Evolutionary conservation across 139 green algal species (phyloP).

Genomic region (Chlorella sp.): DNA sequence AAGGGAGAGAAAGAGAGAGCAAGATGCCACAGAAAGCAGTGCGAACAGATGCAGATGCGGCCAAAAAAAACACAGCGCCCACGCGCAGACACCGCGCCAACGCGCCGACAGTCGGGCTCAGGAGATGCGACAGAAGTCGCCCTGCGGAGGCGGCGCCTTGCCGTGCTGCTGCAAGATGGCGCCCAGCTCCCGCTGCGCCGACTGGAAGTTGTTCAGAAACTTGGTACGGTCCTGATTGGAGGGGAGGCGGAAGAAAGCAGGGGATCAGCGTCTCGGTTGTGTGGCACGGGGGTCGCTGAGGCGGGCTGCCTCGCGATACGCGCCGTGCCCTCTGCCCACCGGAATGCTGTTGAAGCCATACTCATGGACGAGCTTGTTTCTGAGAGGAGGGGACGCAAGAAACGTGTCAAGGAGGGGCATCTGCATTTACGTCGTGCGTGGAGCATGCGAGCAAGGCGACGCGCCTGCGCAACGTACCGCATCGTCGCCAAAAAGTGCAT

Average conservation of each 20-base stretch:
- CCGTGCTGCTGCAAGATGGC: constrained; percentile 1
- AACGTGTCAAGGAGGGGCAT: no score
- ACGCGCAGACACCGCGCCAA: no score
- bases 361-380: constrained; percentile 37
- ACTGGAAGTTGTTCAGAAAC: constrained; percentile 19
- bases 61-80: no score
- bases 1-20: no score
- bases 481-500: no score
- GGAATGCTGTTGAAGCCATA: constrained; percentile 26
- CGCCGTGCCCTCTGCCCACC: background rate
- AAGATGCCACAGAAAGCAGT: no score
- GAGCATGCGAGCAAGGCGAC: no score
- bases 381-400: no score
- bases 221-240: constrained; percentile 13
- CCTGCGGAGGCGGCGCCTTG: background rate
- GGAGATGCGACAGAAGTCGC: constrained; percentile 27
- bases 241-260: background rate
- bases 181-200: constrained; percentile 1
- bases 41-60: no score
- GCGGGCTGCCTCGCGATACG: background rate
- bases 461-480: no score
- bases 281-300: no score
- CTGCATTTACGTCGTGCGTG: no score
- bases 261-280: background rate
- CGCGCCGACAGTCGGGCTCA: background rate